Base-by-base conservation (phyloP, 768 basidiomycete species). In the Russula lepida region DNA sequence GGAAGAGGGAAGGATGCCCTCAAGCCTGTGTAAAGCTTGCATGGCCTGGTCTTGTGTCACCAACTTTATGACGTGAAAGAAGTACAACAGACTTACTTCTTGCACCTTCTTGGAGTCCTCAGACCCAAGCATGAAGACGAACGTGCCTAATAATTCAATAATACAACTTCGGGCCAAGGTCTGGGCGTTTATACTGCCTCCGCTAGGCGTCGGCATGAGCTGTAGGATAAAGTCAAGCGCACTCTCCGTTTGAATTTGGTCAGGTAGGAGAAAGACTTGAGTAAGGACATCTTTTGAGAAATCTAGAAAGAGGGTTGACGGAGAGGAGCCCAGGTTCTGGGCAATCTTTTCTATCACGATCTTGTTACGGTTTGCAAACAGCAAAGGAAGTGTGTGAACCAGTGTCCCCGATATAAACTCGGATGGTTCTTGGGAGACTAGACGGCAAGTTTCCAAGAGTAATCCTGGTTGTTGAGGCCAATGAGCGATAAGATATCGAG, bases 101-200 rank as follows among this genome's bases (percentile, higher is more conserved):
- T 76, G 71, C 4, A 76, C 76, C 6, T 76, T 72, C 4, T 71
- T 72, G 0, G 70, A 68, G 53, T 84, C 79, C 55, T 85, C 81
- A 64, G 93, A 83, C 3, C 93, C 95, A 69, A 97, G 75, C 12
- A 80, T 79, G 37, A 92, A 78, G 21, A 93, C 85, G 25, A 98
- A 74, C 62, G 86, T 83, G 6, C 85, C 83, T 13, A 95, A 76
- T 28, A 95, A 74, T 4, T 84, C 79, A 1, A 90, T 79, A 32
- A 86, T 73, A 61, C 82, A 86, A 61, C 84, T 85, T 50, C 81
- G 82, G 47, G 94, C 79, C 67, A 88, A 72, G 55, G 76, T 78
- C 53, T 74, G 74, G 12, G 81, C 68, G 39, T 74, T 71, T 39
- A 78, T 75, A 27, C 72, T 71, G 3, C 55, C 61, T 13, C 69